Evolutionary conservation across 352 stramenopile species (phyloP), one percentile per base, ranked within the genome.

Genomic region (Phytophthora brassicae): DNA sequence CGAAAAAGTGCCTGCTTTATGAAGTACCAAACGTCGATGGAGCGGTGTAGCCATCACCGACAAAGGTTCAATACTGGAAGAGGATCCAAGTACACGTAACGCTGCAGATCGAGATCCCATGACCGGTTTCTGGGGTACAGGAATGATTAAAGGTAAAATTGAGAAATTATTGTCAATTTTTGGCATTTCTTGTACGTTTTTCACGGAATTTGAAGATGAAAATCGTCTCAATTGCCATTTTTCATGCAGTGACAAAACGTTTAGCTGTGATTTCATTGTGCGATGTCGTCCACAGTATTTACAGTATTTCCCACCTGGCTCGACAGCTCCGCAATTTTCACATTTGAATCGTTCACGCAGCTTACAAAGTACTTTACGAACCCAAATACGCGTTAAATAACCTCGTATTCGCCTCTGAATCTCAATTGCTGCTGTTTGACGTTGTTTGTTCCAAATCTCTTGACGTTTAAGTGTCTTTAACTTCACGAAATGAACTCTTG

Each of bases 251-350:
- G 70, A 29, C 9, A 66, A 3, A 6, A 68, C 33, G 19, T 31
- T 66, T 50, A 43, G 57, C 7, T 75, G 35, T 3, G 63, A 33
- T 7, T 66, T 66, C 35, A 77, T 77, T 12, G 60, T 70, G 9
- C 79, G 72, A 5, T 72, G 61, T 1, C 78, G 70, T n/a, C 81
- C 81, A 44, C 81, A 90, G 17, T 77, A 72, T 50, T 90, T 90
- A 65, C 81, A 90, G 63, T 90, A 90, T 2, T 65, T 47, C 4
- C 74, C 81, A 29, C 78, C 66, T 6, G 81, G 78, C 36, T 90
- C 81, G 22, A 88, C 61, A 23, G 75, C 65, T 0, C 81, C 77
- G 44, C 81, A 90, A 54, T 90, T 90, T 3, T 42, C 26, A 33
- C 81, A 90, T 11, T 62, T 48, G 13, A 90, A 90, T 16, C 78